Evolutionary conservation across 2,329 filamentous ascomycete species (phyloP).

Genomic region (Neonectria hederae): DNA sequence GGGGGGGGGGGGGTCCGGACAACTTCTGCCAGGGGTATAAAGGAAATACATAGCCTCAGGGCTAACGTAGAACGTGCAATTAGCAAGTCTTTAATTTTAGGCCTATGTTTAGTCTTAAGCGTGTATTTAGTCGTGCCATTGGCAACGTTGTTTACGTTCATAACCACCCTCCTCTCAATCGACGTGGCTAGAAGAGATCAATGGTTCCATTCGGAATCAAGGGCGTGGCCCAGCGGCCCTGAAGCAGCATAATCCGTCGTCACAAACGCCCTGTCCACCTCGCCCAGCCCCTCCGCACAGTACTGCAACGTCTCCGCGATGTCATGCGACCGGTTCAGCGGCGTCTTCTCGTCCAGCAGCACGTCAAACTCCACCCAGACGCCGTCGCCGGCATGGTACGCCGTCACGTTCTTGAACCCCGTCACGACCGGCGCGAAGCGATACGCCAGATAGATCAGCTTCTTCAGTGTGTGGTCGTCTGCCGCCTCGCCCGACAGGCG

Average conservation of each 20-base stretch:
- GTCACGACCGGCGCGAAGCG: slow-evolving; percentile 46
- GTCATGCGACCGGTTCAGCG: slow-evolving; percentile 44
- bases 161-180: too few species aligned
- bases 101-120: too few species aligned
- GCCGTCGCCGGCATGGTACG: slow-evolving; percentile 48
- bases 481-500: slow-evolving; percentile 47
- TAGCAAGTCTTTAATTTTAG: too few species aligned
- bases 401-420: slow-evolving; percentile 47
- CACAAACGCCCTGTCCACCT: slow-evolving; percentile 48
- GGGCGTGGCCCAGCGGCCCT: slow-evolving; percentile 45
- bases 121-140: too few species aligned
- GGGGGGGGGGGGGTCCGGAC: too few species aligned
- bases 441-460: slow-evolving; percentile 47
- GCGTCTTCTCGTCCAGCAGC: slow-evolving; percentile 45
- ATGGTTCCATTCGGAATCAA: slow-evolving; percentile 42
- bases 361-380: slow-evolving; percentile 49
- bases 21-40: too few species aligned
- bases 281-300: slow-evolving; percentile 45
- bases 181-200: not conserved
- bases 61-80: too few species aligned
- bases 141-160: too few species aligned
- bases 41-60: too few species aligned
- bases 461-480: slow-evolving; percentile 42
- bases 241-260: slow-evolving; percentile 47
- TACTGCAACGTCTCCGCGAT: slow-evolving; percentile 49